Percentiles rank a stretch among this genome's conserved stretches.
phyloP scores from a whole-genome alignment of 2,329 filamentous ascomycete species.

The Diaporthe sp. region DNA sequence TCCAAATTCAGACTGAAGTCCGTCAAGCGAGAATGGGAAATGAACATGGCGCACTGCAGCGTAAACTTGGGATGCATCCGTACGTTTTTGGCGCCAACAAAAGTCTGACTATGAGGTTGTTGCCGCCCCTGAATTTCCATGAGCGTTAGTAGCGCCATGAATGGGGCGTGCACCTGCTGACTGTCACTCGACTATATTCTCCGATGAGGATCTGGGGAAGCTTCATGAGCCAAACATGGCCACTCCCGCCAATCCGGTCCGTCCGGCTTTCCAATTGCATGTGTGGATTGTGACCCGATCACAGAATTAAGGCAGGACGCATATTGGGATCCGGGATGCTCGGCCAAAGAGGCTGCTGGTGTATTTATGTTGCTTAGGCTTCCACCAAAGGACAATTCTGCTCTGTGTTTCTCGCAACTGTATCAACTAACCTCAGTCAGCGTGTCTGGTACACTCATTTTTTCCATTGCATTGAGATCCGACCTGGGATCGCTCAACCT shows the following conservation, averaged over 20 bases:
- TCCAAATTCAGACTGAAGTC: not conserved
- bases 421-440: not conserved
- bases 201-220: not conserved
- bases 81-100: not conserved
- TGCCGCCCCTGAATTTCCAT: conserved; percentile 15
- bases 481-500: not conserved
- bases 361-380: conserved; percentile 5
- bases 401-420: not conserved
- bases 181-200: conserved; percentile 28
- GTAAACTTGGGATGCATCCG: not conserved
- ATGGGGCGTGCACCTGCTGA: conserved; percentile 26
- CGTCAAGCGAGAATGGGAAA: not conserved
- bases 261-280: not conserved
- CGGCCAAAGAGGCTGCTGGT: not conserved
- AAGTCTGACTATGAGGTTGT: not conserved
- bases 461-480: not conserved
- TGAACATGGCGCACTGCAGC: conserved; percentile 1
- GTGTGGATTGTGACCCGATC: conserved; percentile 3
- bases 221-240: not conserved
- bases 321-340: not conserved
- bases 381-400: not conserved
- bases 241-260: not conserved
- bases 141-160: conserved; percentile 8
- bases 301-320: not conserved
- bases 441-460: conserved; percentile 18